Evolutionary conservation across 2,329 filamentous ascomycete genomes (phyloP).

Genomic region (Shiraia bambusicola): DNA sequence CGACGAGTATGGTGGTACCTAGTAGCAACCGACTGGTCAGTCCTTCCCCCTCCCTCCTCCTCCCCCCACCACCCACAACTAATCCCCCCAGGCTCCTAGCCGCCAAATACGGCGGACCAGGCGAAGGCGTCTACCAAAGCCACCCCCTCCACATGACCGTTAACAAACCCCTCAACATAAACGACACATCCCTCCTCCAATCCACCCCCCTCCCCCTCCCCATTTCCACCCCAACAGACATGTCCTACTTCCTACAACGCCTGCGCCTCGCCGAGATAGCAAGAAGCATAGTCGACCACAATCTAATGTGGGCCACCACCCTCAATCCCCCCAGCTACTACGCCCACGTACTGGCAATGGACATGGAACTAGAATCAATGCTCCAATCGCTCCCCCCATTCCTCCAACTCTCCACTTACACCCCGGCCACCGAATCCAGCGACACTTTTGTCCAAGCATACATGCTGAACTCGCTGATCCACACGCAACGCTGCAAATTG

Average conservation of each 20-base stretch:
- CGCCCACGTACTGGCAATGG: slow-evolving; percentile 31
- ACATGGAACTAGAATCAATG: slow-evolving; percentile 36
- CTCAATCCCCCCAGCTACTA: slow-evolving; percentile 9
- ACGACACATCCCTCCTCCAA: slow-evolving; percentile 39
- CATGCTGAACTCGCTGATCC: slow-evolving; percentile 38
- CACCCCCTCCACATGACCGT: slow-evolving; percentile 43
- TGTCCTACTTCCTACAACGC: slow-evolving; percentile 45
- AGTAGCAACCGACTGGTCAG: slow-evolving; percentile 13
- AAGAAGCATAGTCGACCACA: slow-evolving; percentile 41
- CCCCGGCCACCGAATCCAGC: slow-evolving; percentile 4
- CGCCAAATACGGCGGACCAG: slow-evolving; percentile 37
- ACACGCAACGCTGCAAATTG: slow-evolving; percentile 42
- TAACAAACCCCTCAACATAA: slow-evolving; percentile 40
- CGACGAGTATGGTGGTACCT: slow-evolving; percentile 49
- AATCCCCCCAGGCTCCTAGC: slow-evolving; percentile 20
- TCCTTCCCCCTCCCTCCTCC: too few relatives aligned
- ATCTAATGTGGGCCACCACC: slow-evolving; percentile 1
- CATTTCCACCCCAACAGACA: slow-evolving; percentile 37
- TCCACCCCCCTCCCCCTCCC: slow-evolving; percentile 10
- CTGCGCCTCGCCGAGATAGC: slow-evolving; percentile 41
- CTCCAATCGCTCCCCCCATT: slow-evolving; percentile 36
- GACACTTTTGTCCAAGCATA: slow-evolving; percentile 37
- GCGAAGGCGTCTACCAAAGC: slow-evolving; percentile 42
- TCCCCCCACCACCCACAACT: too few relatives aligned
- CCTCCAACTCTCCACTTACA: slow-evolving; percentile 23